Base-by-base conservation (phyloP, 139 green algal species). In the Volvox reticuliferus region DNA sequence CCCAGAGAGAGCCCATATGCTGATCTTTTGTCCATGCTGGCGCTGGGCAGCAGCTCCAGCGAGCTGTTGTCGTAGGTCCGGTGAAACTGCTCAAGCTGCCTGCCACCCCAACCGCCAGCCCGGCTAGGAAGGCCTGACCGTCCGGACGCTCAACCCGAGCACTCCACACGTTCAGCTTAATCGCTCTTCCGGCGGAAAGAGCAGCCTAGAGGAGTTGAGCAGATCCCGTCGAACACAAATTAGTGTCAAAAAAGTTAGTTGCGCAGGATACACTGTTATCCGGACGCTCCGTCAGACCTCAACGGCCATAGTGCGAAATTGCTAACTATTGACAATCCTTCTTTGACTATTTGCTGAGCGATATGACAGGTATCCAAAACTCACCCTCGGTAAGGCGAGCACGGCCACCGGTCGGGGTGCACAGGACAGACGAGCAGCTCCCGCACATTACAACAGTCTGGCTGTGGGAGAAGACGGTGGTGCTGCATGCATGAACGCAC, bases 381-480 rank as follows among this genome's bases (percentile, higher is more conserved):
- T 89, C 85, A 97, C 97, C 98, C 95, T 99, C 98, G 36, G 97
- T 99, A 18, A 99, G 93, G 63, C 98, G 95, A 62, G 98, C 98
- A 88, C 97, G 96, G 82, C 98, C 98, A 85, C 98, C 98, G 26
- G 98, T 99, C 69, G 98, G 98, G 82, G 98, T 98, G 96, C 98
- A 99, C 79, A 99, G 96, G 63, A 99, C 96, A 35, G 97, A 94
- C 77, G 97, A 98, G 97, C 98, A 99, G 94, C 93, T 98, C 82
- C 96, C 95, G 97, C 98, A 99, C 61, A 99, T 93, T 35, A 99
- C 98, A 44, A 99, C 98, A 22, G 97, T 99, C 96, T 99, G 98
- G 55, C 94, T 97, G 94, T 99, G 98, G 67, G 94, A 97, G 95
- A 99, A 99, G 81, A 99, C 98, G 28, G 98, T 99, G n/a, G 98